phyloP scores from a whole-genome alignment of 108 stramenopile species.

The Chaetoceros muelleri region DNA sequence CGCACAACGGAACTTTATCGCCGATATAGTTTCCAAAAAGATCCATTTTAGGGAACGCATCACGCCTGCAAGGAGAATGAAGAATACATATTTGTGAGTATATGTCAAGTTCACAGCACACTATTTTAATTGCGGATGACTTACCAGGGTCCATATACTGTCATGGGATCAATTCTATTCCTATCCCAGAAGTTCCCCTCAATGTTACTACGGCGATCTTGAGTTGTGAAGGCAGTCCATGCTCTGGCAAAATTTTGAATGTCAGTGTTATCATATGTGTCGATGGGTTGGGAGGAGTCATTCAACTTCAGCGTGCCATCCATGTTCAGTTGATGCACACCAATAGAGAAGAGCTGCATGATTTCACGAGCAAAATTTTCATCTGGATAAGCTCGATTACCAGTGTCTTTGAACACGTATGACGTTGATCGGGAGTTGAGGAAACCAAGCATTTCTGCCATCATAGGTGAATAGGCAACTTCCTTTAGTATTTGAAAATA shows the following conservation, averaged over 20 bases:
- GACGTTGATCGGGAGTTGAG: constrained; percentile 29
- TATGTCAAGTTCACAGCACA: too few relatives aligned
- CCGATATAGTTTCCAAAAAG: constrained; percentile 35
- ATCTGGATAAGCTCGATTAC: constrained; percentile 25
- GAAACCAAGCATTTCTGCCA: constrained; percentile 59
- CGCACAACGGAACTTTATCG: constrained; percentile 33
- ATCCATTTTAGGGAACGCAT: constrained; percentile 37
- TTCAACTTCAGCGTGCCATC: constrained; percentile 34
- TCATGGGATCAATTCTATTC: constrained; percentile 48
- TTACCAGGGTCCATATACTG: constrained; percentile 27
- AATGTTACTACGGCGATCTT: constrained; percentile 23
- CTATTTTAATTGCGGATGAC: too few relatives aligned
- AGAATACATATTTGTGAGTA: too few relatives aligned
- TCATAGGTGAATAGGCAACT: constrained; percentile 48
- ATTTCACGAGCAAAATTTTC: constrained; percentile 63
- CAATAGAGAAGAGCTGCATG: constrained; percentile 33
- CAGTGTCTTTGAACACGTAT: constrained; percentile 7
- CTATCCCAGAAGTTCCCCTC: neutral
- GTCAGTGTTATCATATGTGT: constrained; percentile 32
- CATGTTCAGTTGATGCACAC: constrained; percentile 25
- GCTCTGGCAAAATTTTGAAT: constrained; percentile 31
- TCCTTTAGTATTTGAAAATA: constrained; percentile 59
- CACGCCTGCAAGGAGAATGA: too few relatives aligned
- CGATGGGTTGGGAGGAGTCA: constrained; percentile 16
- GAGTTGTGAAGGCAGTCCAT: constrained; percentile 22